These are phyloP conservation scores for Pistacia vera DNA, from an alignment of 345 rosid genomes.

Conservation along the genomic window DNA sequence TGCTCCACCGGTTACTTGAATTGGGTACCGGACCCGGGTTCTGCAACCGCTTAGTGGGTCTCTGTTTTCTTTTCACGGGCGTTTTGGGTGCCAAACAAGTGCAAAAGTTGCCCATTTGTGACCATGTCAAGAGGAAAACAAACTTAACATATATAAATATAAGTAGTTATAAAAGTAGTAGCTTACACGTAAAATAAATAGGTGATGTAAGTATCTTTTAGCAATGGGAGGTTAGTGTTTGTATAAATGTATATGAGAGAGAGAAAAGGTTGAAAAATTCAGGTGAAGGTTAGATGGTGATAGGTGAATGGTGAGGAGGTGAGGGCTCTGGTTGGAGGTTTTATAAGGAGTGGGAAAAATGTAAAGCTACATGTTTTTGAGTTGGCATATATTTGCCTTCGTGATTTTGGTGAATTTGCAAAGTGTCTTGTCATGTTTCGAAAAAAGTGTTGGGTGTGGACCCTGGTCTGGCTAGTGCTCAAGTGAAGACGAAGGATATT, in stretches of 20 bases:
- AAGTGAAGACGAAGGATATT: no score
- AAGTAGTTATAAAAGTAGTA: background rate
- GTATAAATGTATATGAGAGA: background rate
- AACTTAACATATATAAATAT: background rate
- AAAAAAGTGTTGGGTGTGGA: no score
- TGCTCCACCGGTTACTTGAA: slow-evolving; percentile 47
- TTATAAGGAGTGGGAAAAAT: background rate
- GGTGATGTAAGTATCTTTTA: no score
- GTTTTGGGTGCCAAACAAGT: slow-evolving; percentile 50
- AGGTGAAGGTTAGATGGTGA: slow-evolving; percentile 15
- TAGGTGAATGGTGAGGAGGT: background rate
- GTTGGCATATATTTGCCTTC: background rate
- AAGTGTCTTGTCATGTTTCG: background rate
- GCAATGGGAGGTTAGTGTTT: background rate
- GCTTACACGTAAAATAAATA: background rate
- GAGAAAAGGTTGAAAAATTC: slow-evolving; percentile 12
- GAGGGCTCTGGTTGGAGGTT: background rate
- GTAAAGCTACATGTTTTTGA: slow-evolving; percentile 4
- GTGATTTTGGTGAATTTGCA: background rate
- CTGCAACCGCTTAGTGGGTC: slow-evolving; percentile 43
- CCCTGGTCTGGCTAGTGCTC: no score
- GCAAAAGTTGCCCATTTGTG: slow-evolving; percentile 67
- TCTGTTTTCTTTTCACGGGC: slow-evolving; percentile 49
- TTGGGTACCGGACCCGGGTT: slow-evolving; percentile 26
- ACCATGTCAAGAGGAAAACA: slow-evolving; percentile 9